Base-by-base conservation (phyloP, 805 yeast species). In the Candida succiphila region DNA sequence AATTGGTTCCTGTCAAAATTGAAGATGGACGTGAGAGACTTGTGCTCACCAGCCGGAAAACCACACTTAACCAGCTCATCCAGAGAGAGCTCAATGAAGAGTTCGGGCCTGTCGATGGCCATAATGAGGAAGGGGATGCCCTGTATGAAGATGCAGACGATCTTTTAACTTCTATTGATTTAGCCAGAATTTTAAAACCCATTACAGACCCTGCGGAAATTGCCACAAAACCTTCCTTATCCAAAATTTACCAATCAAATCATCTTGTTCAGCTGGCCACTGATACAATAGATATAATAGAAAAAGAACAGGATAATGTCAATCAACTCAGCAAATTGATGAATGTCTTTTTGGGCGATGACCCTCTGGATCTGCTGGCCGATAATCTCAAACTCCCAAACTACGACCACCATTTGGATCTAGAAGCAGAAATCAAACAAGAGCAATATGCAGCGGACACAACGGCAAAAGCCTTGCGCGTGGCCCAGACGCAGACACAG, bases 321-420 rank as follows among this genome's bases (percentile, higher is more conserved):
- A 75, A 77, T 37, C 72, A 77, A 48, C 61, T 87, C 34, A 72
- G 80, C 29, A 75, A 74, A 46, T 63, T 89, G 29, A 67, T 92
- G 56, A 83, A 79, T 40, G 77, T 82, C 1, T 75, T 89, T 44
- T 63, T 89, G 32, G 96, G 96, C 4, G 97, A 89, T 50, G 89
- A 85, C 51, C 82, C 94, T 42, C 65, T 65, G 29, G 75, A 75
- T 35, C 56, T 80, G 26, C 61, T 75, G 16, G 84, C 83, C 24
- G 74, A 71, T 17, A 72, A 74, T 31, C 54, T 88, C 55, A 71
- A 75, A 17, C 61, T 87, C 23, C 80, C 86, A 2, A 65, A 58
- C 19, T 83, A 83, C 48, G 83, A 84, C 46, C 87, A 80, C 46
- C 73, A 77, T 22, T 54, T 79, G 29, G 58, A 56, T 36, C 37